Conservation (phyloP, 1,284 basidiomycete species). For the Marasmius fiardii region DNA sequence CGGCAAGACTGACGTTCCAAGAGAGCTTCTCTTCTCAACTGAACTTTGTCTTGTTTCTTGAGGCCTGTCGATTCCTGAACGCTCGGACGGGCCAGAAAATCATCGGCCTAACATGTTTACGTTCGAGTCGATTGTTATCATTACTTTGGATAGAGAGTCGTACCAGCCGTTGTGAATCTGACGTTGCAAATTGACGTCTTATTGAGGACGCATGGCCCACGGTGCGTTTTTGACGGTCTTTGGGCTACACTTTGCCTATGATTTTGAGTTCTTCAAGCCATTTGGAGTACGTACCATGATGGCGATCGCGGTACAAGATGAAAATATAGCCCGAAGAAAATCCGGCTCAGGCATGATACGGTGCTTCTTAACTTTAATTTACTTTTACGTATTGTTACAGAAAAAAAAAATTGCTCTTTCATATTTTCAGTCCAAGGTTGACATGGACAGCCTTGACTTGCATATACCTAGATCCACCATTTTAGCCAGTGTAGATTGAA, state of each 20-base stretch:
- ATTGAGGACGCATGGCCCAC: constrained; percentile 49
- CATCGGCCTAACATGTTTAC: constrained; percentile 35
- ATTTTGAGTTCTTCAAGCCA: background rate
- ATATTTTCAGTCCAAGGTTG: background rate
- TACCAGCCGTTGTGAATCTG: constrained; percentile 42
- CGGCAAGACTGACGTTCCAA: constrained; percentile 49
- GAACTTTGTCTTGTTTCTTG: constrained; percentile 71
- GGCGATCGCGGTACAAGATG: background rate
- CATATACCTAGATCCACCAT: background rate
- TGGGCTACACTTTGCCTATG: constrained; percentile 48
- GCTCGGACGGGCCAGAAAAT: constrained; percentile 34
- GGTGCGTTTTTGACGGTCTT: constrained; percentile 46
- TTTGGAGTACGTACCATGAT: background rate
- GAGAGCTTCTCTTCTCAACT: constrained; percentile 65
- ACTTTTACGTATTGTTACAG: too few relatives aligned
- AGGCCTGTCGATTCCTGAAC: constrained; percentile 22
- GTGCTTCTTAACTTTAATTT: too few relatives aligned
- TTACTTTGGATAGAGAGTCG: constrained; percentile 25
- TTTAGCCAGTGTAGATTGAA: background rate
- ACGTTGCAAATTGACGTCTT: constrained; percentile 46
- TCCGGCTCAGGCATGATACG: too few relatives aligned
- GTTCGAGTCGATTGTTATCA: background rate
- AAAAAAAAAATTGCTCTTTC: background rate
- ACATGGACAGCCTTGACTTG: background rate
- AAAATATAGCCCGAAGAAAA: too few relatives aligned